Evolutionary conservation across 176 grass and related monocot species (phyloP).

Genomic region (Oryza punctata): DNA sequence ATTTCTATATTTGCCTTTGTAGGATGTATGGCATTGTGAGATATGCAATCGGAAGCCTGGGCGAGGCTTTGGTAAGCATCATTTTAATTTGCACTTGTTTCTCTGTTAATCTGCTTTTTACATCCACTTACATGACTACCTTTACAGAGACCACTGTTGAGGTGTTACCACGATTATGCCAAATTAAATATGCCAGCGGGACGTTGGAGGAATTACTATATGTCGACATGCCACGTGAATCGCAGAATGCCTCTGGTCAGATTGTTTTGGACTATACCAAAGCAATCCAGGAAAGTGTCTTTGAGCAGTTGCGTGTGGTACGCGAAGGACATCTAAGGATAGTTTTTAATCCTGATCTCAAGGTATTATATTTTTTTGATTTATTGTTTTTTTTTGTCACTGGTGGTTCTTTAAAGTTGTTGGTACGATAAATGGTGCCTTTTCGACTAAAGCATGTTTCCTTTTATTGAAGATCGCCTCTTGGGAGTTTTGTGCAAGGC

Average conservation of each 20-base stretch:
- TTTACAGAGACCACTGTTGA: slow-evolving; percentile 93
- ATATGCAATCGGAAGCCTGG: slow-evolving; percentile 96
- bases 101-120: background rate
- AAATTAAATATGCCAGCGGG: slow-evolving; percentile 98
- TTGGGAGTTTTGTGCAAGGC: slow-evolving; percentile 98
- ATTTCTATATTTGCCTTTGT: slow-evolving; percentile 29
- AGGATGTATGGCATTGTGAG: slow-evolving; percentile 99
- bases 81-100: slow-evolving; percentile 16
- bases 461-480: slow-evolving; percentile 79
- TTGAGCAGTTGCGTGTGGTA: slow-evolving; percentile 96
- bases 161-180: slow-evolving; percentile 90
- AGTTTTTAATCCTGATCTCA: slow-evolving; percentile 98
- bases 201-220: slow-evolving; percentile 94
- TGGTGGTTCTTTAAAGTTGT: background rate
- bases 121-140: slow-evolving; percentile 12
- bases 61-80: slow-evolving; percentile 92
- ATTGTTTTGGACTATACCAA: slow-evolving; percentile 96
- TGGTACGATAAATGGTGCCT: slow-evolving; percentile 3
- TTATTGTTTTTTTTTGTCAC: slow-evolving; percentile 18
- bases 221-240: slow-evolving; percentile 94
- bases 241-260: slow-evolving; percentile 83
- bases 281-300: slow-evolving; percentile 97
- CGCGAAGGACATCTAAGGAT: slow-evolving; percentile 95
- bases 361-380: slow-evolving; percentile 50
- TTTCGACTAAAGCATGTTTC: slow-evolving; percentile 33